Base-by-base conservation (phyloP, 2,329 filamentous ascomycete genomes). In the Truncatella angustata region DNA sequence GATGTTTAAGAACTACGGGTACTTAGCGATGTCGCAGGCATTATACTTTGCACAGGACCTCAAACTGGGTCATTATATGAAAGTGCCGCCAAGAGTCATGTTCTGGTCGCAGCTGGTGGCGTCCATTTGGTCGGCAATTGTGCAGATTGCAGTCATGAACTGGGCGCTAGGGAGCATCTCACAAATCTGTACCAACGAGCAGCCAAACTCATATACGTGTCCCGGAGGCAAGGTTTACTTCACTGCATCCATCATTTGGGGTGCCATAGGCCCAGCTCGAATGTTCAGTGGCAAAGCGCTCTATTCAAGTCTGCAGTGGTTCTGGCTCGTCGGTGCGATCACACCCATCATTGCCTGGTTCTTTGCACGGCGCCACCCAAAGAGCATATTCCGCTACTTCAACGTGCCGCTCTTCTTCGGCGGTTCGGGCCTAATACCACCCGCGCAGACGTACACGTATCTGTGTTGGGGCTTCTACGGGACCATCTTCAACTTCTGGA, bases 211-310 rank as follows among this genome's bases (percentile, higher is more conserved):
- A 58, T 85, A 85, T 66, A 81, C 73, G 3, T 83, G 80, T 61
- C 75, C 79, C 6, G 73, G 73, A 48, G 77, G 76, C 46, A 76
- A 74, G 53, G 78, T 81, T 51, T 81, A 81, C 69, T 90, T 86
- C 72, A 88, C 84, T 1, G 82, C 84, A 1, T 88, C 85, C 4
- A 76, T 89, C 45, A 81, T 89, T 60, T 89, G 86, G 87, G 87
- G 87, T 53, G 78, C 85, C 51, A 88, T 91, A 54, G 87, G 88
- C 1, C 87, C 87, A 0, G 71, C 75, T 2, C 81, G 87, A 43
- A 86, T 91, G 65, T 91, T 90, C 67, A 83, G 80, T 39, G 71
- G 77, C 2, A 76, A 76, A 2, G 78, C 82, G 20, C 72, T 88
- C 6, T 91, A 90, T 66, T 73, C 78, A 0, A 73, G 73, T 1